Base-by-base conservation (phyloP, 192 early-diverging fungal genomes). In the Backusella sp. region DNA sequence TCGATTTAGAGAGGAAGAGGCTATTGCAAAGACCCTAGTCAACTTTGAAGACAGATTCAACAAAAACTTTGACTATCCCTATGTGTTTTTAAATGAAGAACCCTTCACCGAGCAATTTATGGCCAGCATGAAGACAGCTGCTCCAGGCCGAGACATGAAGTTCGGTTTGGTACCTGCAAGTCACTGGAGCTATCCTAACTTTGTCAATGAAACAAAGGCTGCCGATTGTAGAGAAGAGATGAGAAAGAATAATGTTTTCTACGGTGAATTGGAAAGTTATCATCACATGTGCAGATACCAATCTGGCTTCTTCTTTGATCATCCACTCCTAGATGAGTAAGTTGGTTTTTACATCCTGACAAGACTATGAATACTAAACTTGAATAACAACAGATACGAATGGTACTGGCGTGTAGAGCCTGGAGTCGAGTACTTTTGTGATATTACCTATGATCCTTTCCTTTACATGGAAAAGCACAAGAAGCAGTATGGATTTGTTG, bases 241-340 rank as follows among this genome's bases (percentile, higher is more conserved):
- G 93, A 82, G 81, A 14, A 80, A 77, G 0, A 79, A 85, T 2
- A 71, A 85, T 11, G 89, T 96, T 4, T 86, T 92, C 32, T 96
- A 95, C 72, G 94, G 92, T 2, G 90, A 84, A 14, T 88, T 85
- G 37, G 84, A 93, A 72, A 89, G 91, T 14, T 97, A 97, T 82
- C 91, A 94, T 39, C 94, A 96, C 73, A 96, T 96, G 94, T 96
- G 94, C 66, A 86, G 94, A 49, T 96, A 75, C 65, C 81, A 88
- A 39, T 90, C 89, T 26, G 90, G 90, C 2, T 87, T 86, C 72
- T 91, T 91, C 71, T 90, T 82, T 66, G 73, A 84, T 42, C 90
- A 91, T 70, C 85, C 82, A 49, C 67, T 91, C 0, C 72, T 85
- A 69, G 77, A 84, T 35, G 70, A 88, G 84, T 92, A 85, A 77